Evolutionary conservation across 495 filamentous ascomycete species (phyloP), one percentile per base, ranked within the genome.

Genomic region (Penicillium waksmanii): DNA sequence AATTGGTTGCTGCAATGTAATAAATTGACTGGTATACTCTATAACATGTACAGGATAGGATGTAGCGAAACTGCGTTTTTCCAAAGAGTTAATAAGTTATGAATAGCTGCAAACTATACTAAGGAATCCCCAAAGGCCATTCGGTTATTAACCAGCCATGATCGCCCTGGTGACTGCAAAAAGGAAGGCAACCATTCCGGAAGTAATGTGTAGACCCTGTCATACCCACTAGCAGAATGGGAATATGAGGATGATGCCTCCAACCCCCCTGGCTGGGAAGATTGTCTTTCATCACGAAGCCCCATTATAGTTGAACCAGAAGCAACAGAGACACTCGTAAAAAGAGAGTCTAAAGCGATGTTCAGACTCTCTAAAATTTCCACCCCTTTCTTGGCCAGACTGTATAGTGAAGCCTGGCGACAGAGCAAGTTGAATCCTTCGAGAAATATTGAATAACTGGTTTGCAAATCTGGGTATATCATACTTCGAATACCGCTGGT

Each of bases 371-470:
- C 27, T 17, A 52, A 21, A 12, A 52, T 38, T 15, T 52, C 34
- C 1, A 52, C 17, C 13, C 50, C 50, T 33, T 25, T 21, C 34
- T 17, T 52, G 6, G 50, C 50, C 9, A 52, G n/a, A 13, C 27
- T 38, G n/a, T 48, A 48, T 13, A 48, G 23, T n/a, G 8, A 33
- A 38, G 51, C 51, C 18, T 40, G 51, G 9, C 34, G 34, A 17
- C 51, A 43, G 3, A 54, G 35, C 6, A 54, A 33, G 34, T 21
- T 18, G 51, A 25, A 54, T n/a, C 27, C 51, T 19, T 54, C 51
- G 18, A 42, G 8, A 23, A 54, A 54, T 15, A 17, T 42, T n/a
- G 34, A 5, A n/a, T 54, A 42, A 18, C 11, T 38, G 35, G 27
- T 12, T 12, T 27, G 51, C 35, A 54, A 36, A 12, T 54, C 18